Conservation (phyloP, 2,329 filamentous ascomycete species). For the Hirsutella thompsonii region DNA sequence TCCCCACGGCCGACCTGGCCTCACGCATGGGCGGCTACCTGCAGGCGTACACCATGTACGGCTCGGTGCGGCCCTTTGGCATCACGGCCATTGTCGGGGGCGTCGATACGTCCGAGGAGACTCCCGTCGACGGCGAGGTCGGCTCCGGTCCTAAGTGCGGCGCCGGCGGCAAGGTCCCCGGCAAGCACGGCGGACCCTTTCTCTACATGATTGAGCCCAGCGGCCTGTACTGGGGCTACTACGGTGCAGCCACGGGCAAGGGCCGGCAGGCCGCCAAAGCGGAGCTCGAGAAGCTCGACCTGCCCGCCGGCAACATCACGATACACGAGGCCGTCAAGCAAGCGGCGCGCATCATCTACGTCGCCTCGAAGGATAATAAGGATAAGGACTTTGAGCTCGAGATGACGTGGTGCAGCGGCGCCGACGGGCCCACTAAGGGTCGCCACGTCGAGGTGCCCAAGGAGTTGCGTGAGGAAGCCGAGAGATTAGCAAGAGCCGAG, state of each 20-base stretch:
- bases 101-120: conserved; percentile 79
- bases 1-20: conserved; percentile 77
- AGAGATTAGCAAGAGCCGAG: conserved; percentile 81
- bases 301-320: conserved; percentile 62
- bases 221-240: conserved; percentile 97
- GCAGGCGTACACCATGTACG: conserved; percentile 95
- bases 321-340: conserved; percentile 87
- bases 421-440: conserved; percentile 80
- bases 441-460: conserved; percentile 88
- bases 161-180: conserved; percentile 66
- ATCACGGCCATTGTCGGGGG: conserved; percentile 90
- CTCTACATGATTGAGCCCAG: conserved; percentile 99
- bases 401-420: conserved; percentile 92
- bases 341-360: conserved; percentile 91
- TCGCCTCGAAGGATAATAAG: conserved; percentile 97
- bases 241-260: conserved; percentile 94
- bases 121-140: conserved; percentile 81
- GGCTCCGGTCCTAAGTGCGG: conserved; percentile 67
- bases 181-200: conserved; percentile 74
- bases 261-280: conserved; percentile 94
- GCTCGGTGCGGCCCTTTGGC: conserved; percentile 90
- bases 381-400: conserved; percentile 99
- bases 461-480: conserved; percentile 80
- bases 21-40: conserved; percentile 91
- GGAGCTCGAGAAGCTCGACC: conserved; percentile 93